phyloP scores from a whole-genome alignment of 164 flowering plant species.

The Stephania yunnanensis region DNA sequence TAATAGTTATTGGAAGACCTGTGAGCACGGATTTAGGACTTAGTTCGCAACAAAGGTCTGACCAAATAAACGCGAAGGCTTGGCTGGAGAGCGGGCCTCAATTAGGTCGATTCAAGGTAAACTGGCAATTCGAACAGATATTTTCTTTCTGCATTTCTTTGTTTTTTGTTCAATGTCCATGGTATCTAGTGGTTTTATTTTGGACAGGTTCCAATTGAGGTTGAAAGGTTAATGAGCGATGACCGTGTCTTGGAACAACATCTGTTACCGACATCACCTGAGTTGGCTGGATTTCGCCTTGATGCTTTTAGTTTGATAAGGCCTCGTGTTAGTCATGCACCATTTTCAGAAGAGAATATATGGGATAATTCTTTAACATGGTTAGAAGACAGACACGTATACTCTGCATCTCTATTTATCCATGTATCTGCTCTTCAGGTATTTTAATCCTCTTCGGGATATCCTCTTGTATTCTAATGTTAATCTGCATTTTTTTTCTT shows the following conservation, averaged over 20 bases:
- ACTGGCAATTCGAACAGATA: not conserved
- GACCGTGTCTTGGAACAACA: conserved; percentile 73
- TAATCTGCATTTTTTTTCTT: not conserved
- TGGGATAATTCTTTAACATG: conserved; percentile 36
- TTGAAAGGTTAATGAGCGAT: conserved; percentile 51
- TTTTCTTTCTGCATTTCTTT: conserved; percentile 3
- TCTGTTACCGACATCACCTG: conserved; percentile 69
- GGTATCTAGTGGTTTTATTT: not conserved
- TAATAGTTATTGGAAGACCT: conserved; percentile 68
- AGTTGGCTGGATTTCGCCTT: conserved; percentile 79
- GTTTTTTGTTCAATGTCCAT: not conserved
- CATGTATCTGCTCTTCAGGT: conserved; percentile 67
- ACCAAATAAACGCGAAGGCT: conserved; percentile 43
- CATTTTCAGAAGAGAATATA: conserved; percentile 34
- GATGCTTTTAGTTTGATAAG: conserved; percentile 79
- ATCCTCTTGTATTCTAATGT: conserved; percentile 24
- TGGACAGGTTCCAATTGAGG: conserved; percentile 79
- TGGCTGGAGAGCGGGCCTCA: conserved; percentile 81
- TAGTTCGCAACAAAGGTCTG: conserved; percentile 39
- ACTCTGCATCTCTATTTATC: conserved; percentile 70
- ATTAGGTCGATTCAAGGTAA: conserved; percentile 72
- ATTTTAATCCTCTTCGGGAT: not conserved
- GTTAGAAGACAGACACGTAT: conserved; percentile 66
- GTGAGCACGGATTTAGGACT: conserved; percentile 41
- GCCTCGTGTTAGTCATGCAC: conserved; percentile 79